phyloP scores from a whole-genome alignment of 495 filamentous ascomycete species.

The Penicillium canariense region DNA sequence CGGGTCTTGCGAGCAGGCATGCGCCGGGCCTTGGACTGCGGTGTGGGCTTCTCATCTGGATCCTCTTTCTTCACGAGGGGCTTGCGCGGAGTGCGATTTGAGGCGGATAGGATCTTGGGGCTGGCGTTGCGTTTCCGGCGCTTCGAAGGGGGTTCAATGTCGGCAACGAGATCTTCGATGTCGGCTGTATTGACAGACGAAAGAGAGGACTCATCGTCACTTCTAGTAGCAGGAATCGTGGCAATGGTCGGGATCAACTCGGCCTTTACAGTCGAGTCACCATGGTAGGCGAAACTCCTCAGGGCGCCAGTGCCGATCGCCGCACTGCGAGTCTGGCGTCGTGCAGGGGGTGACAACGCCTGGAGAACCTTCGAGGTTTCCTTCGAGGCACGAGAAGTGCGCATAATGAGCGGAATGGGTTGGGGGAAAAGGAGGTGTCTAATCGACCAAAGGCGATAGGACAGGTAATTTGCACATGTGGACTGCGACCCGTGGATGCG shows the following conservation, averaged over 20 bases:
- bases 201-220: constrained; percentile 40
- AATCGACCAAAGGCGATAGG: not conserved
- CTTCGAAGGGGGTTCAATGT: constrained; percentile 34
- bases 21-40: constrained; percentile 44
- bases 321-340: constrained; percentile 39
- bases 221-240: constrained; percentile 2
- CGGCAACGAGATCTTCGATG: constrained; percentile 60
- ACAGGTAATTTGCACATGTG: constrained; percentile 26
- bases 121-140: constrained; percentile 50
- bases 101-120: constrained; percentile 3
- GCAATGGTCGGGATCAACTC: constrained; percentile 15
- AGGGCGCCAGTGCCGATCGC: constrained; percentile 28
- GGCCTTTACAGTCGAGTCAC: constrained; percentile 9
- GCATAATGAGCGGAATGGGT: constrained; percentile 42
- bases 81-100: constrained; percentile 19
- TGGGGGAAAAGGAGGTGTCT: not conserved
- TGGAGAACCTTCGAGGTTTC: constrained; percentile 56
- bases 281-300: constrained; percentile 32
- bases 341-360: constrained; percentile 41
- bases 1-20: constrained; percentile 65
- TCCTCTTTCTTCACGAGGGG: constrained; percentile 27
- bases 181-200: constrained; percentile 49
- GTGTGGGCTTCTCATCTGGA: constrained; percentile 25
- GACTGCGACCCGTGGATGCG: constrained; percentile 7
- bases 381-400: constrained; percentile 57